Conservation (phyloP, 139 green algal genomes). For the Nannochloris sp. region DNA sequence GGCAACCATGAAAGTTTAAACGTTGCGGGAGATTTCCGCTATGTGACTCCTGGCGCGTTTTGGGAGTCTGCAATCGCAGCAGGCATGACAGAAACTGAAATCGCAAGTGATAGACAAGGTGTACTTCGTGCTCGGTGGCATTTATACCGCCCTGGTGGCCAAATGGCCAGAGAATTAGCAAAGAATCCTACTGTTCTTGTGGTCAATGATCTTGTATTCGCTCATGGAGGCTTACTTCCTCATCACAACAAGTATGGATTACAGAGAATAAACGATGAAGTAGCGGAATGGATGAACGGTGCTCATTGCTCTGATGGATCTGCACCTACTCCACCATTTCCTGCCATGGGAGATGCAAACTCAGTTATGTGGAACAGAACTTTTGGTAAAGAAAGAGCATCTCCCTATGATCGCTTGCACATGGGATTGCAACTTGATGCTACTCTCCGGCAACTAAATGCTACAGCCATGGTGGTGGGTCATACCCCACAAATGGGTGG, state of each 20-base stretch:
- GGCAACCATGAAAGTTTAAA: conserved; percentile 92
- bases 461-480: conserved; percentile 76
- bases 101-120: conserved; percentile 34
- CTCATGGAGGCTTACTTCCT: conserved; percentile 80
- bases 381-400: conserved; percentile 38
- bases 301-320: conserved; percentile 37
- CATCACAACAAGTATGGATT: conserved; percentile 48
- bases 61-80: conserved; percentile 68
- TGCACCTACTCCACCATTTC: conserved; percentile 62
- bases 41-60: conserved; percentile 79
- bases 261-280: conserved; percentile 72
- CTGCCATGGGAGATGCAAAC: conserved; percentile 76
- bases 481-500: conserved; percentile 81
- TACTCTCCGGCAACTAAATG: conserved; percentile 52
- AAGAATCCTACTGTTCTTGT: conserved; percentile 85
- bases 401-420: conserved; percentile 45
- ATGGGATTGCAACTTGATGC: conserved; percentile 46
- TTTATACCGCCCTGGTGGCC: conserved; percentile 73
- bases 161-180: conserved; percentile 70
- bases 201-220: conserved; percentile 88
- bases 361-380: conserved; percentile 86
- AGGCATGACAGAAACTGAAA: conserved; percentile 52
- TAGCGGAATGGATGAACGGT: conserved; percentile 79
- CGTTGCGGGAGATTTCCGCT: conserved; percentile 79
- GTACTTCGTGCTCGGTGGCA: conserved; percentile 45